Conservation (phyloP, 2,329 filamentous ascomycete genomes). For the Sodiomyces alkalinus region DNA sequence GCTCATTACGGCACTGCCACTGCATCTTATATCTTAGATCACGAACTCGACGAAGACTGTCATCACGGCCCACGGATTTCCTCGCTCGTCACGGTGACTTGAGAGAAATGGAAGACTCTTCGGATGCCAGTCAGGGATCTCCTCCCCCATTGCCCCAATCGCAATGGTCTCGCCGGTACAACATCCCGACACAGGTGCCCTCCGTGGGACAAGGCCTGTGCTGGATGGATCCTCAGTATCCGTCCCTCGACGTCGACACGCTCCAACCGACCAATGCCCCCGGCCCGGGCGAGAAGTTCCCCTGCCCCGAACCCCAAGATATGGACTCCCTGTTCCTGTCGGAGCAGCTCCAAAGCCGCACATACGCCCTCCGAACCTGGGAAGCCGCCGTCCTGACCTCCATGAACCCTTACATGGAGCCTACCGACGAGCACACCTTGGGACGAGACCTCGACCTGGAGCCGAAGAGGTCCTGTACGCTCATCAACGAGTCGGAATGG, state of each 20-base stretch:
- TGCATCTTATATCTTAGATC: no score
- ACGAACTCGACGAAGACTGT: no score
- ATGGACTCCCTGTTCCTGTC: slow-evolving; percentile 5
- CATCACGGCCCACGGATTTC: no score
- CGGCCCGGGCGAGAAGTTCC: neutral
- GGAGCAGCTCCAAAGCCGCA: slow-evolving; percentile 2
- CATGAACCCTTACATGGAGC: neutral
- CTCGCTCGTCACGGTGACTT: no score
- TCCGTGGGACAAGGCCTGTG: slow-evolving; percentile 1
- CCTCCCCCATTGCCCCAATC: no score
- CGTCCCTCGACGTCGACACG: neutral
- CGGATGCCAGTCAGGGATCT: no score
- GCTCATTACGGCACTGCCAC: no score
- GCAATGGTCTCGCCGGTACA: no score
- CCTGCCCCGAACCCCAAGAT: neutral
- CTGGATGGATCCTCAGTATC: slow-evolving; percentile 4
- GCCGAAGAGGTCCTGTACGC: neutral
- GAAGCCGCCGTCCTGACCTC: slow-evolving; percentile 4
- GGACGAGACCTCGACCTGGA: neutral
- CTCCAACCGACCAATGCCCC: neutral
- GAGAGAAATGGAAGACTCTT: no score
- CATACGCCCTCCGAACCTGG: slow-evolving; percentile 4
- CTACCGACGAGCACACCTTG: neutral
- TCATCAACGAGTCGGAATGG: slow-evolving; percentile 4
- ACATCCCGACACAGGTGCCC: no score